These are phyloP conservation scores for Zymoseptoria brevis DNA, from an alignment of 2,329 filamentous ascomycete genomes.

Conservation along the genomic window DNA sequence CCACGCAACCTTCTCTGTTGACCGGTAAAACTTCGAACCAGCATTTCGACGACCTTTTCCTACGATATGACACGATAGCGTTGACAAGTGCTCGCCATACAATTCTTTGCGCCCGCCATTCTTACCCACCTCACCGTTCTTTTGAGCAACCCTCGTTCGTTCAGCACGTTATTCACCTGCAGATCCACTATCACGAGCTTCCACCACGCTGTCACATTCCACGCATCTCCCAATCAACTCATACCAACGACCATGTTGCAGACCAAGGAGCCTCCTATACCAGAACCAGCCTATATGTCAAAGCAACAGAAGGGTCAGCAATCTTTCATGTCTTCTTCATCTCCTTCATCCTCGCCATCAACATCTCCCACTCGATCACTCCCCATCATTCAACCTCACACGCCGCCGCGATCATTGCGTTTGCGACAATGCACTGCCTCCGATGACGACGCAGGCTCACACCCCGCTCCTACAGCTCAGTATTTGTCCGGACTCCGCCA, in stretches of 20 bases:
- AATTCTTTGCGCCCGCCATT: not conserved
- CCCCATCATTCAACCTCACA: conserved; percentile 16
- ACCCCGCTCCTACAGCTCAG: conserved; percentile 44
- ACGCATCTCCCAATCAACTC: not conserved
- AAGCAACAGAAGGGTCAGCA: conserved; percentile 27
- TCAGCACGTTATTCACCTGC: not conserved
- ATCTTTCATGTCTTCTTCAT: conserved; percentile 14
- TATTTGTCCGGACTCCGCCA: conserved; percentile 65
- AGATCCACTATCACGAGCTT: not conserved
- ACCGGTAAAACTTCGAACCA: not conserved
- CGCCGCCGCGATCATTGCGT: conserved; percentile 16
- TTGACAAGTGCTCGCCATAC: not conserved
- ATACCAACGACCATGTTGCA: conserved; percentile 9
- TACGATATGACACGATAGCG: not conserved
- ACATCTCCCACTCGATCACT: conserved; percentile 7
- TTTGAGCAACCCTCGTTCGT: not conserved
- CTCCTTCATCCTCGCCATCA: conserved; percentile 1
- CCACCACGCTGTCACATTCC: not conserved
- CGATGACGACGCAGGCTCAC: conserved; percentile 19
- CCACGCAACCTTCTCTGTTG: not conserved
- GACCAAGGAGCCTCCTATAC: conserved; percentile 17
- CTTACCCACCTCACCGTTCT: not conserved
- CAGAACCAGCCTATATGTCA: conserved; percentile 23
- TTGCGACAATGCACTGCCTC: conserved; percentile 15
- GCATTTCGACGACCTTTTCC: not conserved